Evolutionary conservation across 1,284 basidiomycete genomes (phyloP).

Genomic region (Rhizoctonia solani): DNA sequence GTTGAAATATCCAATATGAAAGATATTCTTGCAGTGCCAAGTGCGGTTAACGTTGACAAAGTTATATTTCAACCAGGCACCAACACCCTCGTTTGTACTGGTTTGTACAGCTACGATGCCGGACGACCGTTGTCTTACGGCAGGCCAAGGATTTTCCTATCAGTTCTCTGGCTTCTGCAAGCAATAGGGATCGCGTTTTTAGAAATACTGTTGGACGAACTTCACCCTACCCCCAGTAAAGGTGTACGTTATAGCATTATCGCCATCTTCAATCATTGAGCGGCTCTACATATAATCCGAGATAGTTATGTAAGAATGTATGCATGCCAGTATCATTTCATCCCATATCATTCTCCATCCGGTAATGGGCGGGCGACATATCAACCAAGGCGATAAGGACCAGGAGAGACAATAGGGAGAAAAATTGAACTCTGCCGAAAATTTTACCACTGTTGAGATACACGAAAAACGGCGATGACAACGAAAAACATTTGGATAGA

Average conservation of each 20-base stretch:
- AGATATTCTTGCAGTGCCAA: constrained; percentile 28
- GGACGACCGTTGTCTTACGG: constrained; percentile 9
- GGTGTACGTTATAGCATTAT: constrained; percentile 21
- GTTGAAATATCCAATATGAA: constrained; percentile 9
- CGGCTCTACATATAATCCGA: neutral
- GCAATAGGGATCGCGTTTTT: constrained; percentile 4
- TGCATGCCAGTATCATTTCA: too few species aligned
- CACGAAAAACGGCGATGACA: too few species aligned
- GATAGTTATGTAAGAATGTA: too few species aligned
- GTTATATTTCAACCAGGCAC: constrained; percentile 22
- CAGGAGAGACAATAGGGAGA: too few species aligned
- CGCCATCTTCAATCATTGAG: neutral
- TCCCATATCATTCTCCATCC: too few species aligned
- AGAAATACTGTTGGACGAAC: constrained; percentile 23
- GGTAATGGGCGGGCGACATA: too few species aligned
- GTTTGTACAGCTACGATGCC: constrained; percentile 21
- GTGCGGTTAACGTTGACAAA: constrained; percentile 17
- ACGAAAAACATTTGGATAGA: too few species aligned
- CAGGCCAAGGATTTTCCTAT: too few species aligned
- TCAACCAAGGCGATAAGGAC: too few species aligned
- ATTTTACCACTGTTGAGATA: too few species aligned
- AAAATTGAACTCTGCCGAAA: too few species aligned
- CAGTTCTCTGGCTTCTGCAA: neutral
- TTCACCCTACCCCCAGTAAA: neutral
- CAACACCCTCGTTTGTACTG: constrained; percentile 18